A percentile compares a stretch with the other conserved stretches of the same genome.
Evolutionary conservation across 805 yeast genomes (phyloP).

Genomic region (Lachancea dasiensis): DNA sequence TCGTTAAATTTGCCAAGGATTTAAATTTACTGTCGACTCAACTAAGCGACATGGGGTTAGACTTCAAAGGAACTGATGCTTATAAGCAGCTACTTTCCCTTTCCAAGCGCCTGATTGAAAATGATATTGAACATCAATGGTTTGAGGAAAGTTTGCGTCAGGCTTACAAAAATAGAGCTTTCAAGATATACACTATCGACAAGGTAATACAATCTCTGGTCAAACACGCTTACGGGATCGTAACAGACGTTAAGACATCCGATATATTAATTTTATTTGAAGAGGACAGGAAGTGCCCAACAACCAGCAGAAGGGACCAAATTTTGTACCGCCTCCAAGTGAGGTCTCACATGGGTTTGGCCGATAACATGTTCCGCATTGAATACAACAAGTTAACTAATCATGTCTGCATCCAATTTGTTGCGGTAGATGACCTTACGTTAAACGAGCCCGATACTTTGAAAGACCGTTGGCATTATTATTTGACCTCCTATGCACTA

Average conservation of each 20-base stretch:
- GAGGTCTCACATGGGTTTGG: conserved; percentile 70
- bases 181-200: conserved; percentile 86
- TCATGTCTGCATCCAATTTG: conserved; percentile 66
- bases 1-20: conserved; percentile 78
- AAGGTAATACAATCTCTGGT: conserved; percentile 79
- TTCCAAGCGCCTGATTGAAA: conserved; percentile 74
- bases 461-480: conserved; percentile 88
- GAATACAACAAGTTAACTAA: conserved; percentile 51
- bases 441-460: conserved; percentile 61
- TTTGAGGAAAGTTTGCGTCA: conserved; percentile 94
- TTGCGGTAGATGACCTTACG: conserved; percentile 84
- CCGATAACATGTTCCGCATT: conserved; percentile 90
- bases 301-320: conserved; percentile 78
- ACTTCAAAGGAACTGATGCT: conserved; percentile 60
- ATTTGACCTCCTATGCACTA: conserved; percentile 86
- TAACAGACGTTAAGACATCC: conserved; percentile 72
- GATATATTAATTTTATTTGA: conserved; percentile 81
- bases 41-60: conserved; percentile 72
- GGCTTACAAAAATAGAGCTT: conserved; percentile 90
- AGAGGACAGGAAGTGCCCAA: conserved; percentile 56
- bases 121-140: conserved; percentile 88
- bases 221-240: conserved; percentile 81
- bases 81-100: conserved; percentile 74
- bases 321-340: conserved; percentile 86
- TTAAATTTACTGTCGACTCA: conserved; percentile 76